Percentiles rank a stretch among this genome's conserved stretches.
Conservation (phyloP, 2,329 filamentous ascomycete species). For the Emergomyces orientalis region DNA sequence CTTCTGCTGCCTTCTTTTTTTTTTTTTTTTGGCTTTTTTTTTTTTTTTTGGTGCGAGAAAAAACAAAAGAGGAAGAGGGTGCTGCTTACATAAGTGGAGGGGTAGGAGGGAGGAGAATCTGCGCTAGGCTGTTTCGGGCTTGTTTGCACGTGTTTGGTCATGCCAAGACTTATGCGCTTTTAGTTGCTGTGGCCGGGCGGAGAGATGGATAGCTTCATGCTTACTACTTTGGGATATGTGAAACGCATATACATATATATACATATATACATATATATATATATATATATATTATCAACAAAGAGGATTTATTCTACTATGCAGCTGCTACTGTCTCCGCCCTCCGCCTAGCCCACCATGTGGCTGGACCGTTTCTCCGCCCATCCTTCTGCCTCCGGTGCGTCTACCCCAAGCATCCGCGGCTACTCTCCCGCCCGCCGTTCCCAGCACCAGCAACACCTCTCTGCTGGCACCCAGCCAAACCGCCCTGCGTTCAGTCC, state of each 20-base stretch:
- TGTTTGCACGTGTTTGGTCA: constrained; percentile 9
- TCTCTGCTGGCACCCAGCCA: constrained; percentile 57
- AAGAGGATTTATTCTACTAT: too few relatives aligned
- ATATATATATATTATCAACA: too few relatives aligned
- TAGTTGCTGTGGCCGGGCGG: constrained; percentile 6
- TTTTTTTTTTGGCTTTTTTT: constrained; percentile 1
- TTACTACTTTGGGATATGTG: background rate
- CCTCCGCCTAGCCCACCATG: constrained; percentile 43
- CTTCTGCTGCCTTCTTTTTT: too few relatives aligned
- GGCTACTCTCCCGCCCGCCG: constrained; percentile 62
- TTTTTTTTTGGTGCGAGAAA: background rate
- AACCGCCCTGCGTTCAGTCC: constrained; percentile 59
- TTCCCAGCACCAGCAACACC: constrained; percentile 44
- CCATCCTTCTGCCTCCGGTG: constrained; percentile 56
- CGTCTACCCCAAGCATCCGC: constrained; percentile 51
- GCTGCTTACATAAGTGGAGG: constrained; percentile 1
- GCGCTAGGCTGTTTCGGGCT: constrained; percentile 10
- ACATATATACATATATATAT: too few relatives aligned
- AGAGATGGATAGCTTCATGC: background rate
- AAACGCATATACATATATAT: too few relatives aligned
- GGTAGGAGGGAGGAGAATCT: constrained; percentile 9
- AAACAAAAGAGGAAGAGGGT: too few relatives aligned
- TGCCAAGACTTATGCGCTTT: background rate
- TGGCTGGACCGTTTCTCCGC: constrained; percentile 83
- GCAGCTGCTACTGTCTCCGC: background rate